Conservation (phyloP, 768 basidiomycete species). For the Daedalea quercina region DNA sequence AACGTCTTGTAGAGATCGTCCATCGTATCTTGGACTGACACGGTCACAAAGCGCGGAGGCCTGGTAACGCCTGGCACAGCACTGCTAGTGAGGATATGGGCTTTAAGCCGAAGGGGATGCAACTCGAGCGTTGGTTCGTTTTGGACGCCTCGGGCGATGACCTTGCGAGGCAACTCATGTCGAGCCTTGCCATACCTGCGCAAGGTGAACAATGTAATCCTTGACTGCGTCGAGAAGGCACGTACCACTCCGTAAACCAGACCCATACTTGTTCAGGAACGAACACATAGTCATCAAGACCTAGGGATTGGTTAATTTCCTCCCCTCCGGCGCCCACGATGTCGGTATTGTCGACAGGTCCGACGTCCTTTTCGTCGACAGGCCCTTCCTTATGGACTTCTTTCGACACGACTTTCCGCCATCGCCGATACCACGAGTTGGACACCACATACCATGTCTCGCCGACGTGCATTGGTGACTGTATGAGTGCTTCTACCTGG, state of each 20-base stretch:
- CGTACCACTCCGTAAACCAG: conserved; percentile 63
- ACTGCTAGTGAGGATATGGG: conserved; percentile 19
- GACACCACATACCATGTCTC: conserved; percentile 79
- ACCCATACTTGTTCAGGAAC: conserved; percentile 71
- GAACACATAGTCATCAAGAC: conserved; percentile 56
- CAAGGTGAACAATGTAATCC: conserved; percentile 3
- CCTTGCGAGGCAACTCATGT: conserved; percentile 54
- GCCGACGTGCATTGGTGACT: conserved; percentile 47
- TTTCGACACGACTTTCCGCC: conserved; percentile 67
- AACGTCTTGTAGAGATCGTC: conserved; percentile 9
- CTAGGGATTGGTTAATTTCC: not conserved
- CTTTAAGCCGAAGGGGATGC: conserved; percentile 57
- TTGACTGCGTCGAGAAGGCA: conserved; percentile 6
- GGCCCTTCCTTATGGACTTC: conserved; percentile 61
- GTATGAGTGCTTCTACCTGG: conserved; percentile 41
- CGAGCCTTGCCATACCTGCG: conserved; percentile 65
- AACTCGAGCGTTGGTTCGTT: conserved; percentile 60
- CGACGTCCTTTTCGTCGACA: conserved; percentile 55
- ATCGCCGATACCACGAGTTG: conserved; percentile 66
- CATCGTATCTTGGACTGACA: conserved; percentile 16
- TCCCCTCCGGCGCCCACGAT: conserved; percentile 47
- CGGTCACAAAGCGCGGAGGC: conserved; percentile 5
- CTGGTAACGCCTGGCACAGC: conserved; percentile 4
- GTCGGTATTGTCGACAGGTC: conserved; percentile 68
- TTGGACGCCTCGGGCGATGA: conserved; percentile 52